A percentile compares a stretch with the other conserved stretches of the same genome.
Conservation (phyloP, 352 stramenopile species). For the Lagenidium sp. region DNA sequence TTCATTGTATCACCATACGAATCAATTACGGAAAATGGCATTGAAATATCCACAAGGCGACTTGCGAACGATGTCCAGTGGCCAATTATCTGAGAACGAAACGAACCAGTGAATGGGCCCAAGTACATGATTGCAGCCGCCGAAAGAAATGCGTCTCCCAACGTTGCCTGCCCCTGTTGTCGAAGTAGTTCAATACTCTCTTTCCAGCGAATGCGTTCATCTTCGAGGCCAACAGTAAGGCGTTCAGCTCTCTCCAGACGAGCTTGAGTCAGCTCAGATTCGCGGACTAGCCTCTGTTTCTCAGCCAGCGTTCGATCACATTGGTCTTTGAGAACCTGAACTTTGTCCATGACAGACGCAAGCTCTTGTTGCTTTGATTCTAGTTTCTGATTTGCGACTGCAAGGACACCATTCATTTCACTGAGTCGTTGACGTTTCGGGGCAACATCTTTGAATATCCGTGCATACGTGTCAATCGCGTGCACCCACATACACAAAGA, state of each 20-base stretch:
- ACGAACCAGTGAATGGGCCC: slow-evolving; percentile 47
- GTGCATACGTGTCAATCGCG: slow-evolving; percentile 73
- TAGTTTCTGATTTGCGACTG: slow-evolving; percentile 61
- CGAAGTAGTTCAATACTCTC: slow-evolving; percentile 44
- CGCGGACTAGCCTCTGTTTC: slow-evolving; percentile 57
- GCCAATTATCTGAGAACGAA: slow-evolving; percentile 22
- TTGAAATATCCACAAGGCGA: slow-evolving; percentile 21
- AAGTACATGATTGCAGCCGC: slow-evolving; percentile 54
- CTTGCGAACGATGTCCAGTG: slow-evolving; percentile 20
- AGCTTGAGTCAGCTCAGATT: slow-evolving; percentile 48
- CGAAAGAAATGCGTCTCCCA: slow-evolving; percentile 58
- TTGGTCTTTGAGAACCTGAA: slow-evolving; percentile 42
- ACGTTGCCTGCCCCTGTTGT: slow-evolving; percentile 26
- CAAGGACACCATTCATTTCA: slow-evolving; percentile 71
- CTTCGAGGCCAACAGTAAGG: slow-evolving; percentile 52
- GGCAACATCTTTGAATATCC: slow-evolving; percentile 61
- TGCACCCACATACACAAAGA: slow-evolving; percentile 88
- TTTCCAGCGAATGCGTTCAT: slow-evolving; percentile 66
- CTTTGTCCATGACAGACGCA: slow-evolving; percentile 34
- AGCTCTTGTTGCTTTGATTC: slow-evolving; percentile 63
- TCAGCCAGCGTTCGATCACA: slow-evolving; percentile 50
- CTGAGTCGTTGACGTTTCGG: slow-evolving; percentile 61
- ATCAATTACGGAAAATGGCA: slow-evolving; percentile 43
- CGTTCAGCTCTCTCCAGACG: slow-evolving; percentile 50
- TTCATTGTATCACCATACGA: slow-evolving; percentile 75